Percentiles rank a stretch among this genome's conserved stretches.
Conservation (phyloP, 140 eudicot genomes). For the Flaveria floridana region DNA sequence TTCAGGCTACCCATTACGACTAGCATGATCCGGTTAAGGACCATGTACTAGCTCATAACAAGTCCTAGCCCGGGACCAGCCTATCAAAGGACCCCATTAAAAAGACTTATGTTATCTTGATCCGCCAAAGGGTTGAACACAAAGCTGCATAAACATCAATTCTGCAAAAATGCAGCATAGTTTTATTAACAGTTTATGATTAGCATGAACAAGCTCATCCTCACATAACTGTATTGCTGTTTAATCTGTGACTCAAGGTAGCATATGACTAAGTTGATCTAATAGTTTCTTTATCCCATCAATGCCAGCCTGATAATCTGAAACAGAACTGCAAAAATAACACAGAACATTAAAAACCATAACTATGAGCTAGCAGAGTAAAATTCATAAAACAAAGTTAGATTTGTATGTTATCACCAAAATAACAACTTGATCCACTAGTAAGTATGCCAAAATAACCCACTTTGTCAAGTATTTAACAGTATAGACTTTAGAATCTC, state of each 20-base stretch:
- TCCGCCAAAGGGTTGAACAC: not conserved
- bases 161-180: conserved; percentile 8
- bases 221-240: conserved; percentile 16
- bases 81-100: not conserved
- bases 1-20: not conserved
- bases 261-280: conserved; percentile 21
- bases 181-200: conserved; percentile 20
- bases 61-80: not conserved
- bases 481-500: not conserved
- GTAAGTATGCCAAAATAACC: conserved; percentile 9
- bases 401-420: conserved; percentile 2
- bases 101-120: not conserved
- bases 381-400: not conserved
- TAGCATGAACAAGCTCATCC: conserved; percentile 12
- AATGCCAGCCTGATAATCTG: conserved; percentile 74
- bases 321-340: conserved; percentile 54
- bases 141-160: conserved; percentile 11
- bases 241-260: conserved; percentile 14
- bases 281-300: conserved; percentile 26
- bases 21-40: not conserved
- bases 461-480: not conserved
- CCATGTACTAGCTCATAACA: not conserved
- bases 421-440: conserved; percentile 5
- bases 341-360: not conserved
- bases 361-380: not conserved